Conservation (phyloP, 441 rosid species). For the Geranium incanum region DNA sequence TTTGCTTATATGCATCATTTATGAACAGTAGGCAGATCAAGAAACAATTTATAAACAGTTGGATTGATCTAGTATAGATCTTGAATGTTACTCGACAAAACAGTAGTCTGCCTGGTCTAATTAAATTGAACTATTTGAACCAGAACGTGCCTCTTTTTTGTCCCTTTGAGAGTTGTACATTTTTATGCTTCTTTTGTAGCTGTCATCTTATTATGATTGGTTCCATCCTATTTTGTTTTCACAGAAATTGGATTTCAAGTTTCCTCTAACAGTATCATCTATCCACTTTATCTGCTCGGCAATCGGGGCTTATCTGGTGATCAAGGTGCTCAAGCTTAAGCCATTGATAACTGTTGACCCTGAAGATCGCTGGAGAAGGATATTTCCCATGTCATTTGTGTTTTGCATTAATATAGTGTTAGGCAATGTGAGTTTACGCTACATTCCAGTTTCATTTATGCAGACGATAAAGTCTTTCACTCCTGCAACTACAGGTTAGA, state of each 20-base stretch:
- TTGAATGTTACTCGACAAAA: not conserved
- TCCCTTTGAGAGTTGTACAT: not conserved
- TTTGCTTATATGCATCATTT: not conserved
- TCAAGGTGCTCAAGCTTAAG: conserved; percentile 81
- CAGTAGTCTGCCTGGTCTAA: not conserved
- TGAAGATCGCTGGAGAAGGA: conserved; percentile 95
- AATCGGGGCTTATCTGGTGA: conserved; percentile 78
- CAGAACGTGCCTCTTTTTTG: no score
- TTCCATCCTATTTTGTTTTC: not conserved
- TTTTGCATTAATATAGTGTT: conserved; percentile 92
- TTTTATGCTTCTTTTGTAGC: conserved; percentile 1
- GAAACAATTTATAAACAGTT: not conserved
- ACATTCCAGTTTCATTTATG: conserved; percentile 97
- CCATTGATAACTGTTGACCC: conserved; percentile 81
- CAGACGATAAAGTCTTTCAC: conserved; percentile 98
- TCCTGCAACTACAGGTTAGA: conserved; percentile 91
- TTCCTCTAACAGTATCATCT: conserved; percentile 80
- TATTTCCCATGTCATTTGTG: conserved; percentile 96
- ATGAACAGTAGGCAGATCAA: not conserved
- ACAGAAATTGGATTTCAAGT: conserved; percentile 94
- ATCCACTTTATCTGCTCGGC: conserved; percentile 95
- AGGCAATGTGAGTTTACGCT: conserved; percentile 87
- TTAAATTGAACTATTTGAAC: no score
- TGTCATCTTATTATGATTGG: conserved; percentile 13
- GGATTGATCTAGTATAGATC: conserved; percentile 33